Percentiles rank a stretch among this genome's conserved stretches.
phyloP scores from a whole-genome alignment of 2,329 filamentous ascomycete genomes.

The Trichoderma semiorbis region DNA sequence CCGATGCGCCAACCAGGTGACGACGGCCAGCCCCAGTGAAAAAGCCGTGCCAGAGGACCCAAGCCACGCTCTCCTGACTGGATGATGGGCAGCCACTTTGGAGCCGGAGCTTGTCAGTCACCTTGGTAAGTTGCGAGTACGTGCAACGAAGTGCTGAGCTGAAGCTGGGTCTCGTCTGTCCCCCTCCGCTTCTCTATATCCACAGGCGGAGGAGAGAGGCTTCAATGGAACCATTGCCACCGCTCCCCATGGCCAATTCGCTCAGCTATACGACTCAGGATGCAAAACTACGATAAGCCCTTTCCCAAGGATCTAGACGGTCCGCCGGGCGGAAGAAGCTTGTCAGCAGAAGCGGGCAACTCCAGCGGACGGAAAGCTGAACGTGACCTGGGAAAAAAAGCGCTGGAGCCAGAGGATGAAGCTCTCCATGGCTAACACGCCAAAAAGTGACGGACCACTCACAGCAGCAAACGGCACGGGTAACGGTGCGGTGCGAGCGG shows the following conservation, averaged over 20 bases:
- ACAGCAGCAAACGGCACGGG: slow-evolving; percentile 14
- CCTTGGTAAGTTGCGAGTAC: not conserved
- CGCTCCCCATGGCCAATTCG: not conserved
- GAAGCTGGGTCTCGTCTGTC: not conserved
- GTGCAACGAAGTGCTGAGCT: not conserved
- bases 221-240: not conserved
- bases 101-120: not conserved
- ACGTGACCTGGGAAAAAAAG: not conserved
- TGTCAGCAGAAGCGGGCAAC: slow-evolving; percentile 14
- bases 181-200: not conserved
- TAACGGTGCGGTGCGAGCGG: slow-evolving; percentile 20
- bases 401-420: not conserved
- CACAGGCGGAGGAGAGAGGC: not conserved
- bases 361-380: not conserved
- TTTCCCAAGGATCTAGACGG: not conserved
- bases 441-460: slow-evolving; percentile 8
- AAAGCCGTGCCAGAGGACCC: slow-evolving; percentile 10
- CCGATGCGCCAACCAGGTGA: slow-evolving; percentile 19
- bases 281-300: not conserved
- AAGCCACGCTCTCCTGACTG: slow-evolving; percentile 18
- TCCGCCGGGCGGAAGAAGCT: not conserved
- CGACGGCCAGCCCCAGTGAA: slow-evolving; percentile 9
- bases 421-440: not conserved
- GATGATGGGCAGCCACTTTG: not conserved
- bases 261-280: not conserved